phyloP scores from a whole-genome alignment of 257 asterid genomes.

The Ajuga chamaepitys region DNA sequence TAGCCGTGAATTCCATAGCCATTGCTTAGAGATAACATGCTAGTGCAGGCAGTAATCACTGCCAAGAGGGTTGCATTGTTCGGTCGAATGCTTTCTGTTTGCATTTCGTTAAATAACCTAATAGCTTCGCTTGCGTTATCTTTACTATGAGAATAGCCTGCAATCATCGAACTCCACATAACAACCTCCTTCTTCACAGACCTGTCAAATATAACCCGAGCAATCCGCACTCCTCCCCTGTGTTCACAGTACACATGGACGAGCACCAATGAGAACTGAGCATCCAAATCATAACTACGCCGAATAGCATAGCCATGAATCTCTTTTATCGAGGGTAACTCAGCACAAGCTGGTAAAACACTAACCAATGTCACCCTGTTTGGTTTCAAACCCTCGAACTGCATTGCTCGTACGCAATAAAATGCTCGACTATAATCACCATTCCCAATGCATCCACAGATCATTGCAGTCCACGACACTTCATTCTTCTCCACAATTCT shows the following conservation, averaged over 20 bases:
- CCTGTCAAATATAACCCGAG: slow-evolving; percentile 43
- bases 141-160: slow-evolving; percentile 38
- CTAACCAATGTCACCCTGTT: slow-evolving; percentile 54
- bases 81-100: slow-evolving; percentile 37
- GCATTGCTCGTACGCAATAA: slow-evolving; percentile 43
- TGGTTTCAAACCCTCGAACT: slow-evolving; percentile 33
- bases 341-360: slow-evolving; percentile 48
- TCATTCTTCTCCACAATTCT: slow-evolving; percentile 48
- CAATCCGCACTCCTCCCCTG: slow-evolving; percentile 21
- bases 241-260: slow-evolving; percentile 49
- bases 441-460: slow-evolving; percentile 41
- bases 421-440: slow-evolving; percentile 31
- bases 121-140: slow-evolving; percentile 42
- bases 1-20: slow-evolving; percentile 42
- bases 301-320: slow-evolving; percentile 57
- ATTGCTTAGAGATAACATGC: slow-evolving; percentile 29
- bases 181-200: slow-evolving; percentile 45
- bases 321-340: slow-evolving; percentile 31
- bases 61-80: slow-evolving; percentile 54
- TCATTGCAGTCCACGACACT: slow-evolving; percentile 78
- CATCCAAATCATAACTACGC: slow-evolving; percentile 40
- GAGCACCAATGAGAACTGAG: slow-evolving; percentile 38
- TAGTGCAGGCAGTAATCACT: slow-evolving; percentile 46
- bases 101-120: slow-evolving; percentile 48
- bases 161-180: slow-evolving; percentile 67